Evolutionary conservation across 371 early-diverging fungal genomes (phyloP).

Genomic region (Apophysomyces elegans): DNA sequence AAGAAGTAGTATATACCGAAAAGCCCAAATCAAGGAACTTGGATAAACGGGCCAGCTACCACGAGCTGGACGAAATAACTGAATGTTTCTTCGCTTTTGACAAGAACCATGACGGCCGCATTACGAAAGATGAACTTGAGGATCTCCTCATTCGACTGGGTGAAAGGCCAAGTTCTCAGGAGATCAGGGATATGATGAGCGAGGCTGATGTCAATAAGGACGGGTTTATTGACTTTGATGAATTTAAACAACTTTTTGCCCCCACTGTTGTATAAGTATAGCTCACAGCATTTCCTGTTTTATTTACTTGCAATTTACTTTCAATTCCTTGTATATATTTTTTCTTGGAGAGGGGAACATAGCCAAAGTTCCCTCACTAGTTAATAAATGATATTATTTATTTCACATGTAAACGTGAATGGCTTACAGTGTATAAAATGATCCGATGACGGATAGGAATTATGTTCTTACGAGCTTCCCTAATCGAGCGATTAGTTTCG

Average conservation of each 20-base stretch:
- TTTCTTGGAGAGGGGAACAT: too few species aligned
- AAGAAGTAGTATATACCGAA: conserved; percentile 4
- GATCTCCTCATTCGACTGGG: conserved; percentile 71
- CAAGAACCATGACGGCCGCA: conserved; percentile 72
- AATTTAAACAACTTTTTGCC: conserved; percentile 64
- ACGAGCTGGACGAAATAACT: conserved; percentile 64
- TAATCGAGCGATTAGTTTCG: too few species aligned
- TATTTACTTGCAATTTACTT: neutral
- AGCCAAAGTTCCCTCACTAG: too few species aligned
- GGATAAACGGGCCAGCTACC: conserved; percentile 28
- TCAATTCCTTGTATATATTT: conserved; percentile 13
- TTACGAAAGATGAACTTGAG: conserved; percentile 71
- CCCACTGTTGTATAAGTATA: conserved; percentile 1
- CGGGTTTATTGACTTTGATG: conserved; percentile 65
- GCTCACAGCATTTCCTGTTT: conserved; percentile 3
- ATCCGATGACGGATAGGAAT: too few species aligned
- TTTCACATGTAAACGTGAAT: too few species aligned
- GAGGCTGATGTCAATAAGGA: conserved; percentile 80
- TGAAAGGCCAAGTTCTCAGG: conserved; percentile 69
- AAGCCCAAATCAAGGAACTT: neutral
- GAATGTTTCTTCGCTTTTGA: conserved; percentile 78
- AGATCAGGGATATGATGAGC: conserved; percentile 82
- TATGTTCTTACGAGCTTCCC: too few species aligned
- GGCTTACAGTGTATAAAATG: too few species aligned
- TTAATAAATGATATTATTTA: too few species aligned